Evolutionary conservation across 106 monocot species (phyloP).

Genomic region (Dioscorea dumetorum): DNA sequence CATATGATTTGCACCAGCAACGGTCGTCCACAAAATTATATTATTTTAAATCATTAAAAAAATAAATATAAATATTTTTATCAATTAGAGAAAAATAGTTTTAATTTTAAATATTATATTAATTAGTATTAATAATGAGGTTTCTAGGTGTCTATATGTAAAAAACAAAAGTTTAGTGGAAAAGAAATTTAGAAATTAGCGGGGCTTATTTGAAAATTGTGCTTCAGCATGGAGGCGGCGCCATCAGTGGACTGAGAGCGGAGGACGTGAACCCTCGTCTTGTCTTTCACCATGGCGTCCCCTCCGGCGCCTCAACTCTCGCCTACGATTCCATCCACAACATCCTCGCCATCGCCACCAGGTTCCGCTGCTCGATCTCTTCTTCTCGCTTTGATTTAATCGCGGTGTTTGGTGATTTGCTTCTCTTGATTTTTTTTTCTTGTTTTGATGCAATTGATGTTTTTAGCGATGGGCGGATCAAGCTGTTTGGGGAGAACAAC

Average conservation of each 20-base stretch:
- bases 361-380: constrained; percentile 19
- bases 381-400: neutral
- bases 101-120: too few relatives aligned
- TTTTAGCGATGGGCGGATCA: constrained; percentile 75
- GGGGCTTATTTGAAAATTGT: neutral
- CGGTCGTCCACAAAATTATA: too few relatives aligned
- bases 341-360: constrained; percentile 71
- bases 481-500: constrained; percentile 64
- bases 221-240: constrained; percentile 9
- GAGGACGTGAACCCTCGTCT: constrained; percentile 67
- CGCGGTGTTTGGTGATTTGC: too few relatives aligned
- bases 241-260: constrained; percentile 23
- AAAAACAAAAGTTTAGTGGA: neutral
- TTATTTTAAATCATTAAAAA: too few relatives aligned
- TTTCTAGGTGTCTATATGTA: neutral
- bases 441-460: neutral
- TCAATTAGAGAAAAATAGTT: too few relatives aligned
- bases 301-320: constrained; percentile 38
- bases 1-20: too few relatives aligned
- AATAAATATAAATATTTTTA: too few relatives aligned
- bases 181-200: too few relatives aligned
- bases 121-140: neutral
- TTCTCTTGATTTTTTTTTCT: neutral
- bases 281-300: constrained; percentile 75
- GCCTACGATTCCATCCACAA: constrained; percentile 63